Base-by-base conservation (phyloP, 768 basidiomycete species). In the Leccinum variicolor region DNA sequence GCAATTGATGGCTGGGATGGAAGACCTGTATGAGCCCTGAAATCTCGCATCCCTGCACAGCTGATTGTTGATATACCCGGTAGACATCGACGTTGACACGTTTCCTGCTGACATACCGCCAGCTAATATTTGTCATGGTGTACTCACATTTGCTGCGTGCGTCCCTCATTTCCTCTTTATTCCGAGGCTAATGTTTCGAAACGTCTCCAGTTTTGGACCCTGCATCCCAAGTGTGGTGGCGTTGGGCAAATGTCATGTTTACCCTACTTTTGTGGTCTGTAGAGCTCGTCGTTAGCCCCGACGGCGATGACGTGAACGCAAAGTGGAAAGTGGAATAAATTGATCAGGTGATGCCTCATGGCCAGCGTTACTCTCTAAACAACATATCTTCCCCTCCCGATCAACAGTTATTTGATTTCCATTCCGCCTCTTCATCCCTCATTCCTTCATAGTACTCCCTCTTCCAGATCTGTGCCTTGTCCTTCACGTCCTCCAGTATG, bases 191-290 rank as follows among this genome's bases (percentile, higher is more conserved):
- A 59, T 52, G 14, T 13, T 9, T 49, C 11, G 7, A 21, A 52
- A 41, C 43, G 33, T 28, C n/a, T 54, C 29, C 53, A 92, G 92
- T 94, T 47, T 76, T 94, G 53, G 92, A 94, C 65, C 88, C 90
- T 66, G 89, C 91, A 19, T 90, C 90, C n/a, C 92, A 93, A 67
- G 84, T 92, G 50, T 94, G 92, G 92, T 93, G 92, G 89, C 82
- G 92, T 60, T 93, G 92, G 91, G 86, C 87, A 77, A 90, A 91
- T 67, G 86, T 94, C 33, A 90, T 92, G 75, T 88, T 93, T 72
- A 92, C 90, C 4, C 79, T 94, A 28, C 77, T 86, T 25, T 81
- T 92, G 43, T 94, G 92, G 92, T 84, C 87, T 11, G 76, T 93
- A 23, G 92, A 93, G 72, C 79, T 93, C 49, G 70, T 89, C 29